Base-by-base conservation (phyloP, 257 asterid genomes). In the Fraxinus pennsylvanica region DNA sequence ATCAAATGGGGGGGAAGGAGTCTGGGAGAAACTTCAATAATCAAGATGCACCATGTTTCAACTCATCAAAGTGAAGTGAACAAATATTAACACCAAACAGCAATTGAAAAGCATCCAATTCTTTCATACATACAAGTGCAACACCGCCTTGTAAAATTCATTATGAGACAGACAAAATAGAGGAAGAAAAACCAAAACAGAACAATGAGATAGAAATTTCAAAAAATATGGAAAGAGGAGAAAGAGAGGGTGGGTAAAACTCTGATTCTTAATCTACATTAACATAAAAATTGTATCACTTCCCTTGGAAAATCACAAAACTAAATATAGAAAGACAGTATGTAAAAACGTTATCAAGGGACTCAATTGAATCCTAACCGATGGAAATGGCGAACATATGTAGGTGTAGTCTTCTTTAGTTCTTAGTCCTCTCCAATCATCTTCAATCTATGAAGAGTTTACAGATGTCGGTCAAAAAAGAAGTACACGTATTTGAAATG, bases 81-180 rank as follows among this genome's bases (percentile, higher is more conserved):
- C 47, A 54, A 30, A 67, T 9, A 63, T 29, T 66, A 33, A 77
- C 25, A 52, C 17, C 27, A 38, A 65, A 71, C 8, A 33, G 21
- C 22, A 50, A 67, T 35, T 14, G 27, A 73, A 76, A 41, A 38
- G 76, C 69, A 25, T 39, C 74, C 45, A 52, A 74, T 15, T 63
- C 32, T 33, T 61, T 21, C 65, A 78, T 47, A 52, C 30, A 32
- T 0, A 15, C 17, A 6, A 2, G 21, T 5, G 10, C 27, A 68
- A 36, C 76, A 74, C 47, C n/a, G n/a, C n/a, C n/a, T n/a, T 50
- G 59, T 39, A 9, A 9, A 7, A 47, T 78, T 32, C 67, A 71
- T 70, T 52, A 9, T 9, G 74, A n/a, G n/a, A n/a, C n/a, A n/a
- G n/a, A n/a, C n/a, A 67, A 12, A 43, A n/a, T n/a, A n/a, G n/a